Evolutionary conservation across 768 basidiomycete species (phyloP), one percentile per base, ranked within the genome.

Genomic region (Gymnopilus junonius): DNA sequence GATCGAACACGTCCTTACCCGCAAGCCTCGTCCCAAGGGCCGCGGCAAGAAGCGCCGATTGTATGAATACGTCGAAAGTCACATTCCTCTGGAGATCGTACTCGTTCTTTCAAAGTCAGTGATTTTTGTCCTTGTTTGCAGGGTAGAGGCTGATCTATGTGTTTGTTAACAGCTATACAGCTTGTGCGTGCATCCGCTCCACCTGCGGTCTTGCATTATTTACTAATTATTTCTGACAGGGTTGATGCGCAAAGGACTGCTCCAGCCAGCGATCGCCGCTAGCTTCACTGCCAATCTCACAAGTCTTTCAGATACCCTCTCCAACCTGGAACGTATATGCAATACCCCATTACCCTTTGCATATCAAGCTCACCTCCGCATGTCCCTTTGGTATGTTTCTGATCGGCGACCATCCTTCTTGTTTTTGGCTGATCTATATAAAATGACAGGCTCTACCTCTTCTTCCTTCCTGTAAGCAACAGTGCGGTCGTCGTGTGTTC

Each of bases 321-420:
- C 82, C 23, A 85, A 87, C 66, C 76, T 90, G 23, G 87, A 90
- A 61, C 81, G 88, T 31, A 86, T 90, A 63, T 82, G 81, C 67
- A 87, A 83, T 62, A 89, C 87, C 6, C 88, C 88, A 10, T 73
- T 90, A 61, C 88, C 88, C 2, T 90, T 89, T 67, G 88, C 88
- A 12, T 89, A 90, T 70, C 88, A 90, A 71, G 86, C 85, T 20
- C 87, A 89, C 69, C 76, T 89, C 51, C 79, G 87, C 56, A 84
- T 89, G 77, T 86, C 86, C 4, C 75, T 87, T 10, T 90, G 88
- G 87, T 85, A 68, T 65, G 73, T 79, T 72, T 84, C 55, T 65
- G 82, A 8, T 71, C 87, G 58, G 83, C 3, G 6, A 17, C 21
- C 8, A 29, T 82, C 2, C 86, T 85, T 65, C 83, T 15, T 85